These are phyloP conservation scores for Claviceps monticola DNA, from an alignment of 2,329 filamentous ascomycete species.

Conservation along the genomic window DNA sequence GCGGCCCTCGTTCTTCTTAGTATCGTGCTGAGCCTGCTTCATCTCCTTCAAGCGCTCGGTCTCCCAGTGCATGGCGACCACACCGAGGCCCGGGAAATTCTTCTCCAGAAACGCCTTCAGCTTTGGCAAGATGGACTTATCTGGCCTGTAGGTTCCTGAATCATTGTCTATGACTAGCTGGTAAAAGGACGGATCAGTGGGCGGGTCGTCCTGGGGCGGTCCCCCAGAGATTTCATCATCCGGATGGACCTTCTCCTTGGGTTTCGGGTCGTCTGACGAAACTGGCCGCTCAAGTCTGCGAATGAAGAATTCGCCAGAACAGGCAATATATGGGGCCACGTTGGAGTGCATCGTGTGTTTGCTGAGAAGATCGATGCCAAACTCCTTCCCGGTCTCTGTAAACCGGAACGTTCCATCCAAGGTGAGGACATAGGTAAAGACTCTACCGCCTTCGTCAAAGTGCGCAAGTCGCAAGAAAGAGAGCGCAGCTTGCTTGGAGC, in stretches of 20 bases:
- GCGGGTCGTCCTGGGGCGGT: conserved; percentile 29
- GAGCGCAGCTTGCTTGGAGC: conserved; percentile 55
- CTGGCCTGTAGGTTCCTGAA: conserved; percentile 82
- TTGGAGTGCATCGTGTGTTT: conserved; percentile 98
- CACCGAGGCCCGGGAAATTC: conserved; percentile 65
- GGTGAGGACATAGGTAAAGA: conserved; percentile 87
- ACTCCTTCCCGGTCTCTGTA: conserved; percentile 91
- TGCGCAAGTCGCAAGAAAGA: conserved; percentile 79
- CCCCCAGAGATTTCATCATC: conserved; percentile 31
- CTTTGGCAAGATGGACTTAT: conserved; percentile 58
- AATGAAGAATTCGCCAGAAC: conserved; percentile 86
- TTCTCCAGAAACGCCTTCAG: conserved; percentile 55
- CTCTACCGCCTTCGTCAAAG: conserved; percentile 69
- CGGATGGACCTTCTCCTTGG: conserved; percentile 36
- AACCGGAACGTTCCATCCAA: conserved; percentile 79
- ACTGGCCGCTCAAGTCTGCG: conserved; percentile 45
- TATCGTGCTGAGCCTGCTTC: conserved; percentile 61
- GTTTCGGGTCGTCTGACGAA: conserved; percentile 27
- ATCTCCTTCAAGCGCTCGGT: conserved; percentile 58
- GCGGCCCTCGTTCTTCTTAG: conserved; percentile 52
- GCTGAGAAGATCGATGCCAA: conserved; percentile 80
- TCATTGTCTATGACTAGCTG: conserved; percentile 92
- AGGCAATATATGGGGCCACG: conserved; percentile 82
- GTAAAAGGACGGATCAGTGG: conserved; percentile 44
- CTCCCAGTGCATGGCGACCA: conserved; percentile 66